Conservation (phyloP, 2,329 filamentous ascomycete species). For the Exophiala sideris region DNA sequence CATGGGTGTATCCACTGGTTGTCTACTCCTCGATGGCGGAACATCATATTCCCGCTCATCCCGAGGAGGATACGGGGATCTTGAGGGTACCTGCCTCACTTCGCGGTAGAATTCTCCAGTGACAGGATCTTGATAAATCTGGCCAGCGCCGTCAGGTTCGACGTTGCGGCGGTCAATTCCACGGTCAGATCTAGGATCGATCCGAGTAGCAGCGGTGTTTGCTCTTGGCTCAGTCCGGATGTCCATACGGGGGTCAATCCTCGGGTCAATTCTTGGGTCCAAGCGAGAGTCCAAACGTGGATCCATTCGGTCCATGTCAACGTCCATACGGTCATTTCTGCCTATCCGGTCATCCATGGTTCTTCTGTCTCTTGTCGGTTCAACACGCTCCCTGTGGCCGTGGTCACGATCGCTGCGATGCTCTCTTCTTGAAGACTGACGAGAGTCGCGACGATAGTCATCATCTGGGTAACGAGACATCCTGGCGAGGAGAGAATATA, state of each 20-base stretch:
- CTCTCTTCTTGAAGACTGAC: conserved; percentile 17
- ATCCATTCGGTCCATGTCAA: conserved; percentile 18
- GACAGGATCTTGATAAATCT: conserved; percentile 13
- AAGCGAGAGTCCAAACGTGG: conserved; percentile 8
- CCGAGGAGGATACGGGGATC: conserved; percentile 23
- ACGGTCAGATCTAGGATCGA: conserved; percentile 21
- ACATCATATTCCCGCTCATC: conserved; percentile 32
- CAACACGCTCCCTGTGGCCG: conserved; percentile 5
- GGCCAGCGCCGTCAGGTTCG: conserved; percentile 10
- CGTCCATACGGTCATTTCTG: conserved; percentile 20
- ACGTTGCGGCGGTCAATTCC: conserved; percentile 11
- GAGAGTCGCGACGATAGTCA: conserved; percentile 21
- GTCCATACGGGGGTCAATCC: conserved; percentile 10
- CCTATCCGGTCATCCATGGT: conserved; percentile 15
- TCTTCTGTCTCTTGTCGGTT: conserved; percentile 17
- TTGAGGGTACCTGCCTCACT: conserved; percentile 12
- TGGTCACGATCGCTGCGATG: neutral
- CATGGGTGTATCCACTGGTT: conserved; percentile 35
- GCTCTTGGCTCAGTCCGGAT: conserved; percentile 17
- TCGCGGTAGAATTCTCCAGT: conserved; percentile 22
- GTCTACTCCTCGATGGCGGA: conserved; percentile 31
- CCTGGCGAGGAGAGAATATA: conserved; percentile 17
- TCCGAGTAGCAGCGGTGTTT: conserved; percentile 14
- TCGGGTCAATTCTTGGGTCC: conserved; percentile 9
- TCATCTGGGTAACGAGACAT: conserved; percentile 25